Evolutionary conservation across 2,329 filamentous ascomycete species (phyloP), one percentile per base, ranked within the genome.

Genomic region (Onygenales sp.): DNA sequence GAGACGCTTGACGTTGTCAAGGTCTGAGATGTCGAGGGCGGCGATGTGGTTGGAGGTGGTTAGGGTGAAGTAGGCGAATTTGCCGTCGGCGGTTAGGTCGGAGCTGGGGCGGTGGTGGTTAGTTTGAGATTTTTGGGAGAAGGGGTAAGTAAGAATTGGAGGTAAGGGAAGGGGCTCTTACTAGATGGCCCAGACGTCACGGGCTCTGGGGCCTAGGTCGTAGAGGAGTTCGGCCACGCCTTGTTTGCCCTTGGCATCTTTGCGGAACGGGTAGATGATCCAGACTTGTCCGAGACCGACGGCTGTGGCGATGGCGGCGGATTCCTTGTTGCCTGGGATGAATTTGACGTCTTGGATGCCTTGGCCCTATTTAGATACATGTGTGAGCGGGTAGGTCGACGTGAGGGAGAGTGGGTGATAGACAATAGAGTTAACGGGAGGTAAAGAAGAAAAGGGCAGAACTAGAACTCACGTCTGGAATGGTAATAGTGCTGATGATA

Each of bases 261-360:
- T 76, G 57, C 78, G 77, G 71, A 78, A 77, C 21, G 81, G 81
- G 63, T 84, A 84, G 67, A 85, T 82, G 64, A 83, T 78, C 81
- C 81, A 84, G 58, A 83, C 78, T 60, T 83, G 74, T 8, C 80
- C 81, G 2, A 77, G 74, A 34, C 77, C 74, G 17, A 84, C 80
- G 13, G 82, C 80, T 10, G 80, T 82, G 7, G 81, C 80, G 27
- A 84, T 68, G 9, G 80, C 81, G 34, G 80, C 81, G 36, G 70
- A 71, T 57, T 84, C 80, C 6, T 69, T 62, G 70, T 84, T 79
- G 7, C 78, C 77, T 1, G 81, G 81, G 56, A 84, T 84, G 67
- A 83, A 83, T 65, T 84, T 84, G 61, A 84, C 77, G 57, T 84
- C 81, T 61, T 84, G 80, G 49, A 84, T 83, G 56, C 81, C 81